phyloP scores from a whole-genome alignment of 1,284 basidiomycete species.

The Pseudozyma pruni region DNA sequence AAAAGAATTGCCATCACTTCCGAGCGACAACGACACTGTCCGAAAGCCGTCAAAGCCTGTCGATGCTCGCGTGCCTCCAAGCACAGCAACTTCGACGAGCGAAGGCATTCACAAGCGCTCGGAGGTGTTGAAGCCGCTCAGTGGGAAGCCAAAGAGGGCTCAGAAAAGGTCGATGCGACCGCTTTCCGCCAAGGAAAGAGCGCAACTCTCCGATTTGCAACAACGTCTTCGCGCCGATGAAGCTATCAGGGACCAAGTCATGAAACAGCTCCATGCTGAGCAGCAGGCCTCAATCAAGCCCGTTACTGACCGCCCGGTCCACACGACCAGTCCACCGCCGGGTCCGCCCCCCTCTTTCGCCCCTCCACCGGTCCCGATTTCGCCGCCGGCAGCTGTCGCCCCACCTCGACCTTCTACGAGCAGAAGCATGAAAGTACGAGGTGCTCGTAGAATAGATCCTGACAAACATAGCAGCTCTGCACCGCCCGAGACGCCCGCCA shows the following conservation, averaged over 20 bases:
- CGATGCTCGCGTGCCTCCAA: too few species aligned
- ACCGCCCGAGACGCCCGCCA: too few species aligned
- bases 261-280: conserved; percentile 18
- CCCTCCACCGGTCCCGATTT: conserved; percentile 17
- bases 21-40: too few species aligned
- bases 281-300: conserved; percentile 10
- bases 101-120: too few species aligned
- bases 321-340: conserved; percentile 14
- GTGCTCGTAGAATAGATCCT: neutral
- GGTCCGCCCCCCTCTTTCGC: conserved; percentile 32
- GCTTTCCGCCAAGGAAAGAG: neutral
- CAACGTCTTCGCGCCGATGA: conserved; percentile 26
- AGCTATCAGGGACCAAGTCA: conserved; percentile 21
- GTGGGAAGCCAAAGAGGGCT: neutral
- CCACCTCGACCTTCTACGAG: neutral
- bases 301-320: neutral
- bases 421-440: neutral
- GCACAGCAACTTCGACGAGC: too few species aligned
- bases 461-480: too few species aligned
- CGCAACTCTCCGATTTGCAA: conserved; percentile 7
- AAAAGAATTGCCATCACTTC: neutral
- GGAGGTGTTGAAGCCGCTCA: too few species aligned
- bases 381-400: neutral
- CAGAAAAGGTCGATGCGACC: neutral
- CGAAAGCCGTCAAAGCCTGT: too few species aligned